Percentiles rank a stretch among this genome's conserved stretches.
Conservation (phyloP, 225 moss, liverwort and hornwort species). For the Polytrichum commune region DNA sequence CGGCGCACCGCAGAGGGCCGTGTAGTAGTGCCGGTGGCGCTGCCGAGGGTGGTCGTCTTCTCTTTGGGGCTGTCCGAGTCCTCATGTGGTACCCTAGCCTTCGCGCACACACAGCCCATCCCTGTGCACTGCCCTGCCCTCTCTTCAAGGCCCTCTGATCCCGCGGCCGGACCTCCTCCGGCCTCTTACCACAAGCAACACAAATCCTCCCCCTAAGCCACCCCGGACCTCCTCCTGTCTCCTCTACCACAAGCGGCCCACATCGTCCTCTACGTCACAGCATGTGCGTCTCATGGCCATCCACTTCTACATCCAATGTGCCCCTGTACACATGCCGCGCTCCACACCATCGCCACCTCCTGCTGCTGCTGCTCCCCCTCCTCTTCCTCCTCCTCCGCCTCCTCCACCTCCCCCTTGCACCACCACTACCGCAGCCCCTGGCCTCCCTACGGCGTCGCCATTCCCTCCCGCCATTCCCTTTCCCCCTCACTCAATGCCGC, state of each 20-base stretch:
- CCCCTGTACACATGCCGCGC: too few relatives aligned
- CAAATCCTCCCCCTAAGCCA: slow-evolving; percentile 19
- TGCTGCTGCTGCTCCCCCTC: too few relatives aligned
- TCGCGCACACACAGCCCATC: slow-evolving; percentile 93
- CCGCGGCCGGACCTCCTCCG: slow-evolving; percentile 38
- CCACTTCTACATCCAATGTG: slow-evolving; percentile 2
- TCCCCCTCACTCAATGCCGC: too few relatives aligned
- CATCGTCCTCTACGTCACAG: slow-evolving; percentile 13
- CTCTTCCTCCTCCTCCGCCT: too few relatives aligned
- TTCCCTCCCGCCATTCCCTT: too few relatives aligned
- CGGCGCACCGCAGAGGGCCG: slow-evolving; percentile 62
- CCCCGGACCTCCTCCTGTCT: too few relatives aligned
- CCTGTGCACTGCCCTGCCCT: slow-evolving; percentile 31
- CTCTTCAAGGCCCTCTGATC: slow-evolving; percentile 18
- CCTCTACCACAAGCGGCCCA: too few relatives aligned
- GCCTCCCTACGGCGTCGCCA: too few relatives aligned
- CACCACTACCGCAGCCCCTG: too few relatives aligned
- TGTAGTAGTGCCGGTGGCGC: slow-evolving; percentile 1
- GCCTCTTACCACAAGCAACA: slow-evolving; percentile 30
- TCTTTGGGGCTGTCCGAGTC: slow-evolving; percentile 90
- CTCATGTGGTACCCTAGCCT: slow-evolving; percentile 65
- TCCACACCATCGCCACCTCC: too few relatives aligned
- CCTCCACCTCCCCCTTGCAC: too few relatives aligned
- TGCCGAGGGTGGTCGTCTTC: slow-evolving; percentile 47
- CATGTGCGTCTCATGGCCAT: slow-evolving; percentile 43